Evolutionary conservation across 2,329 filamentous ascomycete genomes (phyloP), one percentile per base, ranked within the genome.

Genomic region (Ophiocordyceps australis): DNA sequence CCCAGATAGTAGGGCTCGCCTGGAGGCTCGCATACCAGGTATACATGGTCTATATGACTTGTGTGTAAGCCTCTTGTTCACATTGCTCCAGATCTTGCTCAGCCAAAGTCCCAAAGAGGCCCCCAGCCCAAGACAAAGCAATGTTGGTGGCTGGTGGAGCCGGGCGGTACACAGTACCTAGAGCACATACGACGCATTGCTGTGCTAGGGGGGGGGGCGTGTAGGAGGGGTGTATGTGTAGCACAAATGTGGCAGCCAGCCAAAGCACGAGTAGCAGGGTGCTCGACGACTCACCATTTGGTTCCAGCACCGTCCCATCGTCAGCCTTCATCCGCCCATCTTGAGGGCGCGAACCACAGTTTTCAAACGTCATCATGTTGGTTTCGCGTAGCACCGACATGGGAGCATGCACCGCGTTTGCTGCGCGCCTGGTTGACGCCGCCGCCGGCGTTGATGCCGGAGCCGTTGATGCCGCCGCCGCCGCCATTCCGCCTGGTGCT

Each of bases 1-100:
- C 80, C 89, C 36, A 98, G 61, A 50, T 98, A 98, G 56, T 98
- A 98, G 28, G 89, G 89, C 54, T 98, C 89, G 27, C 89, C 89
- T 11, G 89, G 89, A 26, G 89, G 89, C 53, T 98, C 89, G 54
- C 85, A 95, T 35, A 98, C 78, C 34, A 95, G 70, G 59, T 95
- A 98, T 38, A 93, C 81, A 57, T 95, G 64, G 52, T 71, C 66
- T 72, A 49, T 40, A 34, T 40, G 34, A 36, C 43, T 33, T 44
- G 46, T 46, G 42, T 44, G 47, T 49, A 44, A 50, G 43, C 38
- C 36, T 21, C 16, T n/a, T n/a, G n/a, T n/a, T n/a, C n/a, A n/a
- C n/a, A n/a, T n/a, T n/a, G n/a, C n/a, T n/a, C n/a, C n/a, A n/a
- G n/a, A n/a, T n/a, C n/a, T n/a, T n/a, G n/a, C n/a, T n/a, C n/a